Conservation (phyloP, 1,284 basidiomycete species). For the Cutaneotrichosporon sp. region DNA sequence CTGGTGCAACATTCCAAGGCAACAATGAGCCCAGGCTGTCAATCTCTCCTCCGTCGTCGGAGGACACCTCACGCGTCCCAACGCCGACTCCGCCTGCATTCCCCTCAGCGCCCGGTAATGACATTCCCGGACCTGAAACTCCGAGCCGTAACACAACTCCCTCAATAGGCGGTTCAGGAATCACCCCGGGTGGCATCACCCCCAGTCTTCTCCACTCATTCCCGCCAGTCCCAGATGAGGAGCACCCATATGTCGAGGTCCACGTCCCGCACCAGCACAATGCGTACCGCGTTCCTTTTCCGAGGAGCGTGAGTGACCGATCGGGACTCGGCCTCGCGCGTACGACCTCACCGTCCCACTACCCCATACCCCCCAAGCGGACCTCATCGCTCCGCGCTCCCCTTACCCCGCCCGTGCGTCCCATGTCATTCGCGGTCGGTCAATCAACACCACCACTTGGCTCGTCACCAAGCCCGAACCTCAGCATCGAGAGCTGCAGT, state of each 20-base stretch:
- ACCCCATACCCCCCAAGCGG: neutral
- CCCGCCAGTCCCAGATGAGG: constrained; percentile 43
- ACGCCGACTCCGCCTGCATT: constrained; percentile 2
- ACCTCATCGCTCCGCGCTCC: neutral
- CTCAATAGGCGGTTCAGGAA: neutral
- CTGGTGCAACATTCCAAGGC: neutral
- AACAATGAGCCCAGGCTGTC: neutral
- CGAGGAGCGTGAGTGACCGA: constrained; percentile 24
- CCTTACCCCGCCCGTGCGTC: neutral
- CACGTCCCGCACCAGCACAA: constrained; percentile 28
- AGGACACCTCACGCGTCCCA: neutral
- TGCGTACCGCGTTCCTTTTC: constrained; percentile 23
- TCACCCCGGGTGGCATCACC: neutral
- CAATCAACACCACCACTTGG: neutral
- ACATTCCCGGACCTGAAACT: neutral
- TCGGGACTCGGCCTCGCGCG: constrained; percentile 27
- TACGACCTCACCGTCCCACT: neutral
- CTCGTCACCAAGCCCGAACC: neutral
- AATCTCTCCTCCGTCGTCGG: neutral
- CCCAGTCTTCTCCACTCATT: constrained; percentile 16
- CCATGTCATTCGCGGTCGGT: neutral
- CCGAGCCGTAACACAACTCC: neutral
- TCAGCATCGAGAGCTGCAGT: constrained; percentile 2
- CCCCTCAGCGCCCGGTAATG: constrained; percentile 3
- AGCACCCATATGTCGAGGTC: constrained; percentile 40